phyloP scores from a whole-genome alignment of 805 yeast species.

The Candida railenensis region DNA sequence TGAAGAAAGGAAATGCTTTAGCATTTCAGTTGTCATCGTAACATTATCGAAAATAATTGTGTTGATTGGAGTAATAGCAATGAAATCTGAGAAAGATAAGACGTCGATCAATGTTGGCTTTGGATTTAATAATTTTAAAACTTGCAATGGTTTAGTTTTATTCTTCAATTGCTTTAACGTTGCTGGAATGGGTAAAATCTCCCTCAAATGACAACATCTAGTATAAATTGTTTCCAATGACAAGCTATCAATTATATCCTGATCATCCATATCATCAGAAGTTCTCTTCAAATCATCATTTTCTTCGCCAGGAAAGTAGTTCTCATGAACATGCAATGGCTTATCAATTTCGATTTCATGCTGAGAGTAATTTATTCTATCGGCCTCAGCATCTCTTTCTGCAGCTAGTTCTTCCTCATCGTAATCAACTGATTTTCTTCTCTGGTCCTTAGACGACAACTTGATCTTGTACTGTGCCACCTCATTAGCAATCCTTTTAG shows the following conservation, averaged over 20 bases:
- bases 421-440: background rate
- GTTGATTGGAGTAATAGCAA: constrained; percentile 54
- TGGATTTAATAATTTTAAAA: constrained; percentile 55
- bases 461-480: constrained; percentile 45
- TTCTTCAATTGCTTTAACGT: constrained; percentile 61
- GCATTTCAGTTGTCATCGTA: constrained; percentile 52
- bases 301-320: constrained; percentile 42
- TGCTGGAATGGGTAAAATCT: constrained; percentile 89
- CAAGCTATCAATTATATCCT: constrained; percentile 18
- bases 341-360: constrained; percentile 57
- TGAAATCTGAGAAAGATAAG: constrained; percentile 55
- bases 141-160: constrained; percentile 51
- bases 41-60: constrained; percentile 60
- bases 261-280: constrained; percentile 12
- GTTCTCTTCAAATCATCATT: constrained; percentile 7
- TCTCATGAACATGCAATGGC: constrained; percentile 64
- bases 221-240: constrained; percentile 59
- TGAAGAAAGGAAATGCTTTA: constrained; percentile 47
- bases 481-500: constrained; percentile 67
- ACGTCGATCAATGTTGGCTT: constrained; percentile 59
- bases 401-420: constrained; percentile 10
- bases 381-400: constrained; percentile 16
- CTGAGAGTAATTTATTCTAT: constrained; percentile 10
- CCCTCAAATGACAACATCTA: constrained; percentile 89
- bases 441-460: background rate